These are phyloP conservation scores for Trypanosoma mega DNA, from an alignment of 208 protist species.

Conservation along the genomic window DNA sequence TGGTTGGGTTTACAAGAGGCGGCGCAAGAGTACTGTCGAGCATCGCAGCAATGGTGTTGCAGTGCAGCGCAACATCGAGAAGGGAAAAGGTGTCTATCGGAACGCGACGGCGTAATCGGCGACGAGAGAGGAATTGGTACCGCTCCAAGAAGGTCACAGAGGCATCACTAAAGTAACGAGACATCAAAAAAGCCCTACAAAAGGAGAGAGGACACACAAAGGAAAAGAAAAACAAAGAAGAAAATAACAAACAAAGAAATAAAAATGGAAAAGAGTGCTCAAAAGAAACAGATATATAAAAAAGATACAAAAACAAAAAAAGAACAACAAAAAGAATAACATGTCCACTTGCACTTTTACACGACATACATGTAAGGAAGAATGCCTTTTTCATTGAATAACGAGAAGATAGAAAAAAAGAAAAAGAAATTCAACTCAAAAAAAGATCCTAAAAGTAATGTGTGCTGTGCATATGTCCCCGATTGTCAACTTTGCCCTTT, in stretches of 20 bases:
- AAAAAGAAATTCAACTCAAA: no score
- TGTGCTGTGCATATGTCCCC: no score
- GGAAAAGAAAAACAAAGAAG: not conserved
- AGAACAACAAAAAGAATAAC: no score
- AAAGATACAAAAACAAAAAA: constrained; percentile 3
- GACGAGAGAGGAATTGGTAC: constrained; percentile 17
- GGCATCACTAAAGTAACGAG: constrained; percentile 17
- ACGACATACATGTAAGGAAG: no score
- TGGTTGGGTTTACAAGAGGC: not conserved
- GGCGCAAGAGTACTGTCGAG: constrained; percentile 11
- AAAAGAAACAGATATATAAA: not conserved
- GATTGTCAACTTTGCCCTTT: no score
- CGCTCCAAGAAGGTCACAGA: constrained; percentile 21
- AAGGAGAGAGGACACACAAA: not conserved
- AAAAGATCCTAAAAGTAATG: no score
- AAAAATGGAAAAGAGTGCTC: not conserved
- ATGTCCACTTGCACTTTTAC: no score
- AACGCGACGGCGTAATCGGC: not conserved
- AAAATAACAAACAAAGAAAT: not conserved
- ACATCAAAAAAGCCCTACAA: constrained; percentile 4
- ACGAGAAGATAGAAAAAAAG: no score
- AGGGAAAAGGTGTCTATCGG: constrained; percentile 38
- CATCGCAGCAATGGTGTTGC: constrained; percentile 35
- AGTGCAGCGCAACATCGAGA: constrained; percentile 40
- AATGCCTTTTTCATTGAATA: no score